Conservation (phyloP, 139 green algal genomes). For the Micractinium sp. region DNA sequence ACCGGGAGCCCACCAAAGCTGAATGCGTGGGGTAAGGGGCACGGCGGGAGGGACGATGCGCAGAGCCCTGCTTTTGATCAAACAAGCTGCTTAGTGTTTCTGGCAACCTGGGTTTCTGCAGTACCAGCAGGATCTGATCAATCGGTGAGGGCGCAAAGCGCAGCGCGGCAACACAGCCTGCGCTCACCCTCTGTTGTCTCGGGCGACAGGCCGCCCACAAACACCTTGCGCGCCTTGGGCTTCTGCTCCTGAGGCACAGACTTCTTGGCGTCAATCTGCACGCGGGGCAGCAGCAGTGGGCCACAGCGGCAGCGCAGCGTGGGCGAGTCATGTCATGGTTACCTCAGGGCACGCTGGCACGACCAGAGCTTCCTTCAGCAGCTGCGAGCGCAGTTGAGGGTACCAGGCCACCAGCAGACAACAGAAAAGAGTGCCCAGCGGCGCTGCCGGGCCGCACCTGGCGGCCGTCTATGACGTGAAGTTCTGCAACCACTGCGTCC, state of each 20-base stretch:
- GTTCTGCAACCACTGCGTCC: conserved; percentile 58
- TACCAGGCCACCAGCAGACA: background rate
- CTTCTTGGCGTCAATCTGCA: conserved; percentile 87
- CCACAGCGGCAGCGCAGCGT: background rate
- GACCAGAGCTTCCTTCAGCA: no score
- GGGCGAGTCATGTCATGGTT: no score
- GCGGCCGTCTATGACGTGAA: conserved; percentile 74
- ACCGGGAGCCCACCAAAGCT: no score
- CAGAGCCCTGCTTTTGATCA: no score
- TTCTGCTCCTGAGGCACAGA: conserved; percentile 73
- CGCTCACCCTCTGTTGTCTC: conserved; percentile 79
- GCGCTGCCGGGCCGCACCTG: conserved; percentile 31
- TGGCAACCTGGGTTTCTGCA: no score
- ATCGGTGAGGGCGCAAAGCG: no score
- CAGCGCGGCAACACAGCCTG: background rate
- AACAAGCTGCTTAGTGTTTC: no score
- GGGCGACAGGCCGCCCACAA: conserved; percentile 86
- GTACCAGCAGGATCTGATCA: no score
- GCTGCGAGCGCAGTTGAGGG: background rate
- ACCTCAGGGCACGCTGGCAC: no score
- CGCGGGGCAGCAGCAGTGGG: no score
- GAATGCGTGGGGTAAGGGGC: no score
- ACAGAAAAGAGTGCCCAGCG: background rate
- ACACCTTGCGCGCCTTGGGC: conserved; percentile 82
- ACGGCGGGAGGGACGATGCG: no score